phyloP scores from a whole-genome alignment of 495 filamentous ascomycete species.

The Trichoderma asperelloides region DNA sequence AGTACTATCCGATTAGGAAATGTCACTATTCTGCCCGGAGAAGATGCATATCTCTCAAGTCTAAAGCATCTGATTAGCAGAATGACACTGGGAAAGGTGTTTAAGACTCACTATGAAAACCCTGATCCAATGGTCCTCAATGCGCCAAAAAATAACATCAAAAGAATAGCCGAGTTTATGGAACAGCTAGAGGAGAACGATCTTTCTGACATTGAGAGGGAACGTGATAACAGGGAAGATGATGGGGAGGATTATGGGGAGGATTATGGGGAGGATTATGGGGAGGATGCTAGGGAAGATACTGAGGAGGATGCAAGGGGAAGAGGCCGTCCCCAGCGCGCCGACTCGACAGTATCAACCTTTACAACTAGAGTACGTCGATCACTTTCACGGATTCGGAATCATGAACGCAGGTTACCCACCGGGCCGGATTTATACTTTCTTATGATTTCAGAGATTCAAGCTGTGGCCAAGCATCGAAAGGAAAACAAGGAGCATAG shows the following conservation, averaged over 20 bases:
- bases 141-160: neutral
- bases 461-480: constrained; percentile 56
- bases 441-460: constrained; percentile 57
- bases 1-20: constrained; percentile 60
- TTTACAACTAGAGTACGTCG: constrained; percentile 12
- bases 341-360: constrained; percentile 10
- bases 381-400: constrained; percentile 21
- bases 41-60: constrained; percentile 39
- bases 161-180: neutral
- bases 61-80: constrained; percentile 25
- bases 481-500: constrained; percentile 49
- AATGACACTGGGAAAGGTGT: constrained; percentile 30
- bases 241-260: neutral
- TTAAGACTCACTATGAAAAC: constrained; percentile 6
- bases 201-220: neutral
- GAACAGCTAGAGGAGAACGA: neutral
- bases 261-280: neutral
- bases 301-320: neutral
- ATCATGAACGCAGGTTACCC: constrained; percentile 22
- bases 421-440: constrained; percentile 52
- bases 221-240: no score
- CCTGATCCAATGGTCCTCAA: neutral
- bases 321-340: neutral
- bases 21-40: constrained; percentile 68
- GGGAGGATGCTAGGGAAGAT: no score